Evolutionary conservation across 2,329 filamentous ascomycete genomes (phyloP), one percentile per base, ranked within the genome.

Genomic region (Xylaria sp.): DNA sequence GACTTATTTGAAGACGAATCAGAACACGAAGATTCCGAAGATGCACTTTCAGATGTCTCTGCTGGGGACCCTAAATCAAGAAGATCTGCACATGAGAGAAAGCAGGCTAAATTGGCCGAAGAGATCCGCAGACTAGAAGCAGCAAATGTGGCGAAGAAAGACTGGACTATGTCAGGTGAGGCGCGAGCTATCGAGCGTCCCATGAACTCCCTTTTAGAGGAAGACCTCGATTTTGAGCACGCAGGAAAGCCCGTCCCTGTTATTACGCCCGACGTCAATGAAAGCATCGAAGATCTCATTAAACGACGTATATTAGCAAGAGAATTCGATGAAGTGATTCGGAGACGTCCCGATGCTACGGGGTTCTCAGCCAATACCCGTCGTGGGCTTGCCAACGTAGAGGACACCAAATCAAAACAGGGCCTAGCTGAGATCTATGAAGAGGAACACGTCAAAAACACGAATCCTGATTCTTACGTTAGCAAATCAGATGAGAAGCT

Each of bases 181-280:
- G 94, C 94, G 4, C 87, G 89, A 57, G 95, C 93, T 1, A 85
- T 85, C 0, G 93, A 96, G 73, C 88, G 96, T 41, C 96, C 96
- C 0, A 78, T 93, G 62, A 98, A 99, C 82, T 97, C 95, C 0
- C 86, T 99, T 2, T 88, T 99, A 0, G 94, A 98, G 77, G 90
- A 98, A 81, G 94, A 98, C 75, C 87, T 99, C 30, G 95, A 98
- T 72, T 99, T 98, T 77, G 96, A 99, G 81, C 90, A 97, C 75
- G 89, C 93, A 25, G 96, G 96, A 76, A 99, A 98, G 79, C 95
- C 96, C 0, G 91, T 98, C 0, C 93, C 95, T 1, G 92, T 98
- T 68, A 94, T 97, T 78, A 98, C 96, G 0, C 91, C 93, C 48
- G 94, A 97, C 79, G 86, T 97, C 46, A 97, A 90, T 62, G 94